Percentiles rank a stretch among this genome's conserved stretches.
Evolutionary conservation across 495 filamentous ascomycete genomes (phyloP).

Genomic region (Evernia prunastri): DNA sequence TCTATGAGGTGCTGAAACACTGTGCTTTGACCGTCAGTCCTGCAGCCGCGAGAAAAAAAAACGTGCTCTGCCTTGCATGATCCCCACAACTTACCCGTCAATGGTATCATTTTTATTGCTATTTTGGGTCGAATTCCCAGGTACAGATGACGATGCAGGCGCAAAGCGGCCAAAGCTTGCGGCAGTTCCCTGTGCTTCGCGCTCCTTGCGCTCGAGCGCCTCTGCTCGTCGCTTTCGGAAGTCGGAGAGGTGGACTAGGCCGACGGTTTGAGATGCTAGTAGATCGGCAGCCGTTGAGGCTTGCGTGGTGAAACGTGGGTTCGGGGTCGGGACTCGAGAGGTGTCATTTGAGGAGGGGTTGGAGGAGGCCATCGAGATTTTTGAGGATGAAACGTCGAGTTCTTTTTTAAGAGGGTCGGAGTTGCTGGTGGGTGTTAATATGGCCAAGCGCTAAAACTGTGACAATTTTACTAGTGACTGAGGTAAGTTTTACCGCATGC

Average conservation of each 20-base stretch:
- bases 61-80: conserved; percentile 6
- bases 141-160: conserved; percentile 39
- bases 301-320: conserved; percentile 67
- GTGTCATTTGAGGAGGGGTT: conserved; percentile 28
- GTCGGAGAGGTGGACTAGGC: conserved; percentile 84
- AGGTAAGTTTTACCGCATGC: too few species aligned
- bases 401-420: neutral
- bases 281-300: conserved; percentile 78
- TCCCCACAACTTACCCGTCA: conserved; percentile 42
- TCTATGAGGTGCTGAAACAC: conserved; percentile 39
- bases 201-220: conserved; percentile 82
- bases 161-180: conserved; percentile 46
- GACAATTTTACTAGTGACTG: too few species aligned
- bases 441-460: conserved; percentile 9
- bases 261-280: conserved; percentile 88
- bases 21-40: conserved; percentile 39
- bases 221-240: conserved; percentile 97
- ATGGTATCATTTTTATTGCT: conserved; percentile 47
- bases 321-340: conserved; percentile 44
- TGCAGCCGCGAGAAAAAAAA: conserved; percentile 1
- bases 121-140: conserved; percentile 50
- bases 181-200: conserved; percentile 62
- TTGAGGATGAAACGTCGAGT: neutral
- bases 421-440: conserved; percentile 2
- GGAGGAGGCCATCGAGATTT: conserved; percentile 26